A percentile compares a stretch with the other conserved stretches of the same genome.
These are phyloP conservation scores for Saturnispora kantuleensis DNA, from an alignment of 805 yeast species.

Conservation along the genomic window DNA sequence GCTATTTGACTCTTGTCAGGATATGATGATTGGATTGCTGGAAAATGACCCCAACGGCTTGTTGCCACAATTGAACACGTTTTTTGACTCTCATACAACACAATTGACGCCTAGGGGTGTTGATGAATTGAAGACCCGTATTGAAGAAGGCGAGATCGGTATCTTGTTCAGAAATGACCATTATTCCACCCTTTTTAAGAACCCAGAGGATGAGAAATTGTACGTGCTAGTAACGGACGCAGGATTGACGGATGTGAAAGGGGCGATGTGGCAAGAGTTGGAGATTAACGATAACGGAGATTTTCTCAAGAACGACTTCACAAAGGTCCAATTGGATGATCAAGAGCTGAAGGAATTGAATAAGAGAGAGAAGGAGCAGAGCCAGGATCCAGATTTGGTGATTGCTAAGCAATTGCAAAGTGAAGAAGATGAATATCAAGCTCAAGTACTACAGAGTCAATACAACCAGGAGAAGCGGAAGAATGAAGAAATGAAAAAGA, in stretches of 20 bases:
- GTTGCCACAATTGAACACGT: conserved; percentile 18
- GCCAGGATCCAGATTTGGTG: conserved; percentile 14
- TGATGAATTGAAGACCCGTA: conserved; percentile 27
- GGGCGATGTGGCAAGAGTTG: conserved; percentile 83
- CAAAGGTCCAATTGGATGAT: not conserved
- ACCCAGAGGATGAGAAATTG: conserved; percentile 38
- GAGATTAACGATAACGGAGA: conserved; percentile 52
- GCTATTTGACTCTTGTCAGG: conserved; percentile 25
- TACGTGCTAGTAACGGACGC: conserved; percentile 66
- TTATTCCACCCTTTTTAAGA: conserved; percentile 51
- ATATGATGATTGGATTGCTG: conserved; percentile 18
- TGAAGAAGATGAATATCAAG: conserved; percentile 25
- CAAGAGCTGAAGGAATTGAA: not conserved
- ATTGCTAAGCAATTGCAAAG: conserved; percentile 26
- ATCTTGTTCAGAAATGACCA: conserved; percentile 87
- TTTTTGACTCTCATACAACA: conserved; percentile 54
- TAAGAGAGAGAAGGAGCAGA: conserved; percentile 5
- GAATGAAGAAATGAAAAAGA: not conserved
- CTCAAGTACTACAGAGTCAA: conserved; percentile 20
- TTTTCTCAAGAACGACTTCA: conserved; percentile 34
- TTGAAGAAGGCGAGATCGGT: conserved; percentile 41
- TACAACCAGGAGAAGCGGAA: conserved; percentile 6
- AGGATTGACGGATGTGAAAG: conserved; percentile 38
- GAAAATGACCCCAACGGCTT: conserved; percentile 8
- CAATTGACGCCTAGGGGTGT: conserved; percentile 72